phyloP scores from a whole-genome alignment of 1,284 basidiomycete species.

The Marasmius sp. region DNA sequence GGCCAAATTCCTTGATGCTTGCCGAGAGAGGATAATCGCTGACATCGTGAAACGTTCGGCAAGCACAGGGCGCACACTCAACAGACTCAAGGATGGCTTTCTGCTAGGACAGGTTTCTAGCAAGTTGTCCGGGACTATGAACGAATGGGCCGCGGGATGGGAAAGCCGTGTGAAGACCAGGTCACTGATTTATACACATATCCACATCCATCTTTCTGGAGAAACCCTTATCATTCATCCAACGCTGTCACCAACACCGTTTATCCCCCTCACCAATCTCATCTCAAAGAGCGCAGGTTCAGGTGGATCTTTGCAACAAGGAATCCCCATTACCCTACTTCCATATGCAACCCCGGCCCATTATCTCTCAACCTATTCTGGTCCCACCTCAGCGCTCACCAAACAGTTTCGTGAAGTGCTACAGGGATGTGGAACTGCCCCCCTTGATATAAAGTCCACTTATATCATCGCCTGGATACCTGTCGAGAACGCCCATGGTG shows the following conservation, averaged over 20 bases:
- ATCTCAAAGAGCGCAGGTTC: neutral
- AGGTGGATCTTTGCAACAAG: slow-evolving; percentile 34
- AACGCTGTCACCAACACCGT: slow-evolving; percentile 52
- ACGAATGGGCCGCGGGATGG: slow-evolving; percentile 66
- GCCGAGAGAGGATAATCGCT: slow-evolving; percentile 49
- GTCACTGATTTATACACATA: slow-evolving; percentile 59
- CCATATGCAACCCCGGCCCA: slow-evolving; percentile 74
- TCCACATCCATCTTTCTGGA: slow-evolving; percentile 45
- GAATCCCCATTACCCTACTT: slow-evolving; percentile 64
- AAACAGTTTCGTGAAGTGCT: slow-evolving; percentile 63
- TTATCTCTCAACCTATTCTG: slow-evolving; percentile 61
- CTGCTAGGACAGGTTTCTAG: slow-evolving; percentile 46
- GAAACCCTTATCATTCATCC: slow-evolving; percentile 61
- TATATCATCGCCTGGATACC: slow-evolving; percentile 72
- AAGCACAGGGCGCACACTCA: slow-evolving; percentile 31
- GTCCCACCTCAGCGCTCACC: slow-evolving; percentile 60
- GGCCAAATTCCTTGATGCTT: slow-evolving; percentile 42
- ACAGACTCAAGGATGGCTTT: slow-evolving; percentile 58
- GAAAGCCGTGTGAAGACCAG: slow-evolving; percentile 46
- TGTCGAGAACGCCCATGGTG: slow-evolving; percentile 73
- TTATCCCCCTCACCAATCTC: slow-evolving; percentile 36
- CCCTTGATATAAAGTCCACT: slow-evolving; percentile 47
- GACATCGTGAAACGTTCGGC: slow-evolving; percentile 47
- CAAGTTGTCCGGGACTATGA: slow-evolving; percentile 20
- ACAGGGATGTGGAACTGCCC: slow-evolving; percentile 50